These are phyloP conservation scores for Microthyrium microscopicum DNA, from an alignment of 2,329 filamentous ascomycete species.

Conservation along the genomic window DNA sequence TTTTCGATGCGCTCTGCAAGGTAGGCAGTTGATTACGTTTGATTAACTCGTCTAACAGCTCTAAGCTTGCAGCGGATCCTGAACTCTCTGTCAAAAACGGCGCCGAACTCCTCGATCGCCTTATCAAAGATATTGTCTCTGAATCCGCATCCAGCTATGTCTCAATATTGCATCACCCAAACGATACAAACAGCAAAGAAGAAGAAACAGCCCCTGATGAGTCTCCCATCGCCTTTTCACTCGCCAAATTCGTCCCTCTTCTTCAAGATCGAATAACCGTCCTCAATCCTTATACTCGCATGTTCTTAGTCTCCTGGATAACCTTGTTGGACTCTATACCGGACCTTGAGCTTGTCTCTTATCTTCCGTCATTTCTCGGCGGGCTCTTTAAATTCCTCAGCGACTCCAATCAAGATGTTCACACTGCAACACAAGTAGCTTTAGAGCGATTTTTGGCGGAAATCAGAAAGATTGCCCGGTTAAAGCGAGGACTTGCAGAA, in stretches of 20 bases:
- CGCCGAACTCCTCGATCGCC: slow-evolving; percentile 80
- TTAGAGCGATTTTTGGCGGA: slow-evolving; percentile 82
- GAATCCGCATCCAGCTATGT: slow-evolving; percentile 92
- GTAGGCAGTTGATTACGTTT: slow-evolving; percentile 26
- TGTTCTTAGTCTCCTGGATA: slow-evolving; percentile 93
- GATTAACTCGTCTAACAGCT: not conserved
- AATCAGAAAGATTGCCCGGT: slow-evolving; percentile 82
- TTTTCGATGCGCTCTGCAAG: slow-evolving; percentile 95
- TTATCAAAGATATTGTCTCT: slow-evolving; percentile 91
- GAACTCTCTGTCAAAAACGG: slow-evolving; percentile 97
- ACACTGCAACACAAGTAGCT: slow-evolving; percentile 75
- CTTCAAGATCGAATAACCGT: slow-evolving; percentile 90
- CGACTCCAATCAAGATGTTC: slow-evolving; percentile 84
- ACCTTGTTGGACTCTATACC: slow-evolving; percentile 90
- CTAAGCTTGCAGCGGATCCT: slow-evolving; percentile 78
- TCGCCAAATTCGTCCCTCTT: slow-evolving; percentile 78
- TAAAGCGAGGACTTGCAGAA: slow-evolving; percentile 84
- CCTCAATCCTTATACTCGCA: slow-evolving; percentile 84
- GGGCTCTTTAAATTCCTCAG: slow-evolving; percentile 84
- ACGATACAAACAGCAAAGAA: slow-evolving; percentile 32
- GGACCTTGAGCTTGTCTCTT: slow-evolving; percentile 84
- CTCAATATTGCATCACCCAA: slow-evolving; percentile 58
- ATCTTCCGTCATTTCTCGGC: slow-evolving; percentile 77
- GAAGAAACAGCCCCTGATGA: slow-evolving; percentile 25
- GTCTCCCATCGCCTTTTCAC: slow-evolving; percentile 71